Base-by-base conservation (phyloP, 805 yeast species). In the Lachancea mirantina region DNA sequence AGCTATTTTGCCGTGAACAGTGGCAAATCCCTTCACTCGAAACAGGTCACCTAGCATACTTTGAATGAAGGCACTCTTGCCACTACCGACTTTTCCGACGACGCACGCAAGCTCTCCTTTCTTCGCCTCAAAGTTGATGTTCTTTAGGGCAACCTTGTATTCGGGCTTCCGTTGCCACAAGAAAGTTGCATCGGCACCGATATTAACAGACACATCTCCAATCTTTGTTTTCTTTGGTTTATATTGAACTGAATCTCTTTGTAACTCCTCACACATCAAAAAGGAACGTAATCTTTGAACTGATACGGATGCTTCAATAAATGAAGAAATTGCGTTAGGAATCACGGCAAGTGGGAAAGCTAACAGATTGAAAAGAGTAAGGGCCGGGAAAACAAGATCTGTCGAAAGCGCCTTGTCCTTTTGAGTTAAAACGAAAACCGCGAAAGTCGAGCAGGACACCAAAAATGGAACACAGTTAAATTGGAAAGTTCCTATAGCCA, bases 261-360 rank as follows among this genome's bases (percentile, higher is more conserved):
- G 96, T 36, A 92, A 65, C 55, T 92, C 97, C 41, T 77, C 76
- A 40, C 83, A 68, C 8, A 73, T 67, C 45, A 92, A 67, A 59
- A 83, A 92, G 22, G 70, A 68, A 3, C 77, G 71, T 45, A 92
- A 70, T 68, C 99, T 76, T 23, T 67, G 64, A 20, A 82, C 55
- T 4, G 95, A 85, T 30, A 84, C 89, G 59, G 84, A 82, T 2
- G 96, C 85, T 57, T 92, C 98, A 40, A 94, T 79, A 30, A 85
- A 61, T 28, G 83, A 68, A 11, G 95, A 79, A 41, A 92, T 76
- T 10, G 89, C 88, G 74, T 77, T 83, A 26, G 99, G 99, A 42
- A 92, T 70, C 23, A 85, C 84, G 8, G 94, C 88, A 42, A 92
- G 68, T 27, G 99, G 98, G 74, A 92, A 92, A 0, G 82, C 70